phyloP scores from a whole-genome alignment of 2,329 filamentous ascomycete species.

The Aplosporella prunicola region DNA sequence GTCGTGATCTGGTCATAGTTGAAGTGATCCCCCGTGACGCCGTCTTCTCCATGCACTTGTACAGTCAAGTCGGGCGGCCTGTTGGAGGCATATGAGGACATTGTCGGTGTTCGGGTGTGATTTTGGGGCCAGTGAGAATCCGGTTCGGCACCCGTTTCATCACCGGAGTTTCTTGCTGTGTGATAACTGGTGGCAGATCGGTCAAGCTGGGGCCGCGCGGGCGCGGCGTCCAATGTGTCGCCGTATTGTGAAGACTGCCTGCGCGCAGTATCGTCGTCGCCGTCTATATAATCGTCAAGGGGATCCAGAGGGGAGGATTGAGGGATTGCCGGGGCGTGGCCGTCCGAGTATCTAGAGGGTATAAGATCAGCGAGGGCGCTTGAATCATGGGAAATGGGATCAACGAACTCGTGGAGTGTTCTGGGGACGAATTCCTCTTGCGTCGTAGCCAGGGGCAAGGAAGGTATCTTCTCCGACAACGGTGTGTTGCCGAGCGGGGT shows the following conservation, averaged over 20 bases:
- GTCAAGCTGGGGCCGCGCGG: slow-evolving; percentile 25
- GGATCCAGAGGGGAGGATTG: slow-evolving; percentile 18
- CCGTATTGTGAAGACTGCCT: slow-evolving; percentile 7
- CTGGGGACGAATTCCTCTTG: slow-evolving; percentile 21
- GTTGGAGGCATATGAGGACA: slow-evolving; percentile 23
- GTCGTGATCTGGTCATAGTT: slow-evolving; percentile 24
- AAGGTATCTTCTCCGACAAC: slow-evolving; percentile 19
- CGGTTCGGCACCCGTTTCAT: slow-evolving; percentile 18
- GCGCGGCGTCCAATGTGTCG: slow-evolving; percentile 12
- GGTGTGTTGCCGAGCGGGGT: slow-evolving; percentile 19
- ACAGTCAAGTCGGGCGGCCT: slow-evolving; percentile 24
- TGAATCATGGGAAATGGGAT: no score
- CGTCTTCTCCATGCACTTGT: slow-evolving; percentile 21
- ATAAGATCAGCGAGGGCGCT: no score
- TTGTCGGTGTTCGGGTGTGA: slow-evolving; percentile 27
- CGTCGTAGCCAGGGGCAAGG: slow-evolving; percentile 20
- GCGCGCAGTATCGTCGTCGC: slow-evolving; percentile 13
- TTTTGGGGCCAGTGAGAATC: slow-evolving; percentile 15
- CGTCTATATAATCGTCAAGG: slow-evolving; percentile 16
- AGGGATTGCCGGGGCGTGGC: no score
- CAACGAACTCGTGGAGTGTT: slow-evolving; percentile 30
- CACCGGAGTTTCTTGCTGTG: slow-evolving; percentile 19
- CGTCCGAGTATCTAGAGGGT: no score
- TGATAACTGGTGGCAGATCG: slow-evolving; percentile 26
- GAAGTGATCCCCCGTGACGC: slow-evolving; percentile 27